Percentiles rank a stretch among this genome's conserved stretches.
Evolutionary conservation across 75 land plant genomes (phyloP).

Genomic region (Picea sitchensis): DNA sequence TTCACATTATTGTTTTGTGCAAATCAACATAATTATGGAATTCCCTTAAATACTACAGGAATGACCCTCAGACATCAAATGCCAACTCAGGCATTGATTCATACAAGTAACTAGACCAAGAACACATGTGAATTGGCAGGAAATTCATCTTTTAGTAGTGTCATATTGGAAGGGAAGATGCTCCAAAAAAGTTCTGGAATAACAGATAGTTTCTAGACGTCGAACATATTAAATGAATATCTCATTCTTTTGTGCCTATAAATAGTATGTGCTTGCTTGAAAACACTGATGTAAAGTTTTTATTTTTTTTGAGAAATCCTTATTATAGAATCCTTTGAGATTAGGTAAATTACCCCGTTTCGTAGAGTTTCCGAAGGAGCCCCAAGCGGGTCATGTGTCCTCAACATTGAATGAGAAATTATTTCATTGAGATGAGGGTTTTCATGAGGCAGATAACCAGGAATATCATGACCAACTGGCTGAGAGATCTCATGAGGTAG

Average conservation of each 20-base stretch:
- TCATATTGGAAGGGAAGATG: no score
- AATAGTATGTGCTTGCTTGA: no score
- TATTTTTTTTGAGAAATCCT: neutral
- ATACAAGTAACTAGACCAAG: no score
- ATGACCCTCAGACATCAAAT: neutral
- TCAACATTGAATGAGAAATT: neutral
- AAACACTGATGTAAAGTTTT: no score
- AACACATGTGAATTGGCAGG: no score
- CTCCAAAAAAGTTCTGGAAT: no score
- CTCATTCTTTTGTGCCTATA: no score
- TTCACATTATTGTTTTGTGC: neutral
- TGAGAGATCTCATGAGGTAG: conserved; percentile 5
- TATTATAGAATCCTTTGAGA: neutral
- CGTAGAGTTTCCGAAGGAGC: conserved; percentile 20
- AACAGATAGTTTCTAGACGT: no score
- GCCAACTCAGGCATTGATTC: neutral
- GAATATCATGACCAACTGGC: conserved; percentile 9
- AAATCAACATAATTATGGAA: no score
- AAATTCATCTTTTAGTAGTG: no score
- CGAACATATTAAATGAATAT: no score
- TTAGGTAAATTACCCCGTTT: conserved; percentile 18
- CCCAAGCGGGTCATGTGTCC: conserved; percentile 16
- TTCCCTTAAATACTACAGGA: neutral
- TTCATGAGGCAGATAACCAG: conserved; percentile 31
- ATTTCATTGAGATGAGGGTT: conserved; percentile 8